These are phyloP conservation scores for Punctularia strigosozonata DNA, from an alignment of 768 basidiomycete species.

Conservation along the genomic window DNA sequence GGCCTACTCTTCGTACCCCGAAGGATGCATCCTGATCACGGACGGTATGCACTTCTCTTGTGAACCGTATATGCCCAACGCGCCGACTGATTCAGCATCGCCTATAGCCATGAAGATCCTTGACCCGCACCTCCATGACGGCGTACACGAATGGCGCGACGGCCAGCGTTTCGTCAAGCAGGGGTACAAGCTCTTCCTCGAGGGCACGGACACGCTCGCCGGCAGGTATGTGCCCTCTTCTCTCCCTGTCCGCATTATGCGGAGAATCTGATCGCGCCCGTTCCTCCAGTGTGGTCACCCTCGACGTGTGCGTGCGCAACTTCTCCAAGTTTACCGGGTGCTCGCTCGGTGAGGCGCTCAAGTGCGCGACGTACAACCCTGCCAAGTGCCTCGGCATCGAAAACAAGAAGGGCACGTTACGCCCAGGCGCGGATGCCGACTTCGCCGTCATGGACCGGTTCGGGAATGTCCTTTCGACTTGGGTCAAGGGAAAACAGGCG, in stretches of 20 bases:
- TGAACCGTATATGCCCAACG: neutral
- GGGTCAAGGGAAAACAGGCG: slow-evolving; percentile 66
- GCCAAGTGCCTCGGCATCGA: slow-evolving; percentile 78
- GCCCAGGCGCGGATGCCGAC: slow-evolving; percentile 81
- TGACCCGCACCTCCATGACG: slow-evolving; percentile 76
- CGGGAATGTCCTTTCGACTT: slow-evolving; percentile 58
- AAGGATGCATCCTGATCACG: slow-evolving; percentile 82
- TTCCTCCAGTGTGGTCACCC: slow-evolving; percentile 69
- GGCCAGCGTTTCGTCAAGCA: slow-evolving; percentile 72
- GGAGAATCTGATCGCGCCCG: no score
- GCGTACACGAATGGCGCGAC: slow-evolving; percentile 81
- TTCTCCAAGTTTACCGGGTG: slow-evolving; percentile 77
- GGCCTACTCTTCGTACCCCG: slow-evolving; percentile 73
- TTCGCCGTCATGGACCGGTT: slow-evolving; percentile 61
- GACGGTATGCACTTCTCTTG: slow-evolving; percentile 43
- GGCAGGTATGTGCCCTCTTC: slow-evolving; percentile 53
- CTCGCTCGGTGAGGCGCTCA: slow-evolving; percentile 72
- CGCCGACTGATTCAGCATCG: neutral
- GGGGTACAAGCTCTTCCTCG: slow-evolving; percentile 69
- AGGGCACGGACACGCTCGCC: slow-evolving; percentile 80
- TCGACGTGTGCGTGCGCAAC: slow-evolving; percentile 81
- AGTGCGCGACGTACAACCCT: slow-evolving; percentile 78
- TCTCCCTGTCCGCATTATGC: slow-evolving; percentile 1
- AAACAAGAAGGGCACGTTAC: slow-evolving; percentile 68
- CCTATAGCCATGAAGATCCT: slow-evolving; percentile 69